These are phyloP conservation scores for Polysphondylium violaceum DNA, from an alignment of 78 protist species.

Conservation along the genomic window DNA sequence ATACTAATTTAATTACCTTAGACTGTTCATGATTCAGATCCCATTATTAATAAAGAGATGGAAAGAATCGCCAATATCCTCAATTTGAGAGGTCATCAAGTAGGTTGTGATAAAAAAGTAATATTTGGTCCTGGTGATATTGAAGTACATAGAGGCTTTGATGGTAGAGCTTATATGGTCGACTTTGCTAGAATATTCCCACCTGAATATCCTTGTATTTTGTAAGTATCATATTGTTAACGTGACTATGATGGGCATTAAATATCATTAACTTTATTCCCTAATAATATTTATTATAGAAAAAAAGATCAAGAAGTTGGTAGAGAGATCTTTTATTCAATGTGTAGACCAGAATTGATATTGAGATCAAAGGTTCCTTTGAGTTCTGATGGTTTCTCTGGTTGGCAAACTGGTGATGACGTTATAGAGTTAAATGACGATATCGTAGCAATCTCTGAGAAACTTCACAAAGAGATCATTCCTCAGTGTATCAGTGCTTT, in stretches of 20 bases:
- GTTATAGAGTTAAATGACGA: slow-evolving; percentile 3
- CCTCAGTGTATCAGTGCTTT: slow-evolving; percentile 15
- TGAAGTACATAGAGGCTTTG: slow-evolving; percentile 39
- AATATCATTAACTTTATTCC: neutral
- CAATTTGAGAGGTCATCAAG: slow-evolving; percentile 28
- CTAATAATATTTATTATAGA: slow-evolving; percentile 1
- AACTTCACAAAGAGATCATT: slow-evolving; percentile 12
- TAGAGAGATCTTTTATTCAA: slow-evolving; percentile 58
- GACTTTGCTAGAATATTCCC: slow-evolving; percentile 63
- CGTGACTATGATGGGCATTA: neutral
- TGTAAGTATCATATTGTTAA: neutral
- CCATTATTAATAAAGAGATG: slow-evolving; percentile 3
- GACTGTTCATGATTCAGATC: slow-evolving; percentile 21
- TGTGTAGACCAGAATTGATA: slow-evolving; percentile 68
- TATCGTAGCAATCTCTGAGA: neutral
- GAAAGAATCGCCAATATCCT: neutral
- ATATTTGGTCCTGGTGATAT: slow-evolving; percentile 78
- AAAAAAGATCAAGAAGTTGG: slow-evolving; percentile 47
- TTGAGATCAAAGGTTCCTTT: neutral
- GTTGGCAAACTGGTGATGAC: slow-evolving; percentile 5
- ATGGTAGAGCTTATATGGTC: slow-evolving; percentile 17
- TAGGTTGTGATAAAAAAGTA: neutral
- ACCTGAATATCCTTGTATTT: slow-evolving; percentile 39
- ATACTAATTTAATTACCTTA: no score
- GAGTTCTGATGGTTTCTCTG: slow-evolving; percentile 55